Base-by-base conservation (phyloP, 768 basidiomycete genomes). In the Tricholoma matsutake region DNA sequence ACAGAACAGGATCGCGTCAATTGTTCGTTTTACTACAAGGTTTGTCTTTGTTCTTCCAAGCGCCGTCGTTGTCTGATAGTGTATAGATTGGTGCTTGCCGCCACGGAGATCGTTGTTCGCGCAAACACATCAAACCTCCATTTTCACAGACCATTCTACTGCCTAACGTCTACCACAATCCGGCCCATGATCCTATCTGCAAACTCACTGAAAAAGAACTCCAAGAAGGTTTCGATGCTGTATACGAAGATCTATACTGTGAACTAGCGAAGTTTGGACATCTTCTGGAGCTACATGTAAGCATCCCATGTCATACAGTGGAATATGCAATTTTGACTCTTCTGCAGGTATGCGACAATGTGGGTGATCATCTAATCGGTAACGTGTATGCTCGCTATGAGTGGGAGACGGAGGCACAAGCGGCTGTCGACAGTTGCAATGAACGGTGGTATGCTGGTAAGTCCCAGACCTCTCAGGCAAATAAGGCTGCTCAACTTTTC, bases 1-100 rank as follows among this genome's bases (percentile, higher is more conserved):
- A 95, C 92, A 63, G 92, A 94, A 75, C 92, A 93, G 74, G 91
- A 93, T 72, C 89, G 96, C 68, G 96, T 99, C 64, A 99, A 99
- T 73, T 99, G 96, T 72, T 98, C 96, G 1, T 98, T 99, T 80
- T 98, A 97, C 78, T 95, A 96, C 81, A 96, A 96, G 79, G 91
- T 91, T 63, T 34, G 84, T 73, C 39, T 3, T 31, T 20, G 39
- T 53, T 20, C 16, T 43, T 39, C 60, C 55, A 22, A 53, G 31
- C 31, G 7, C 16, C 51, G 54, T 16, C 47, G 58, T 53, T 13
- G 45, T 22, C 39, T 56, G n/a, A 59, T 61, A 55, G 39, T 61
- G 61, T 43, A 65, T 51, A 45, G 91, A 99, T 99, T 79, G 97
- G 97, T 61, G 97, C 97, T 52, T 99, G 97, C 76, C 83, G 97